These are phyloP conservation scores for Hemileia vastatrix DNA, from an alignment of 1,284 basidiomycete genomes.

Conservation along the genomic window DNA sequence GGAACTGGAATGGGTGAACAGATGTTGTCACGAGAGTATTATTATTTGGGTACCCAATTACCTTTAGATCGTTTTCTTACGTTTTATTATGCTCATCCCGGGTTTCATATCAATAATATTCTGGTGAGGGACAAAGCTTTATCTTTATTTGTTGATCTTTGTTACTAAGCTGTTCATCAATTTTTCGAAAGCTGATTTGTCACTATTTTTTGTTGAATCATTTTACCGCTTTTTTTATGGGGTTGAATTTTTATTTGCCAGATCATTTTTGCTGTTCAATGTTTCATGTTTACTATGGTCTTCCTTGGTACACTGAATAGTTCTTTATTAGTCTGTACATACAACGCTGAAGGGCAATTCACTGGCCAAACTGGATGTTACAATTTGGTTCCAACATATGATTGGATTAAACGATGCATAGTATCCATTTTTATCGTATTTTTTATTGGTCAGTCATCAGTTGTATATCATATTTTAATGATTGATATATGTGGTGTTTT, in stretches of 20 bases:
- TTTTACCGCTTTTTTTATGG: no score
- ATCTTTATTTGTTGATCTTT: no score
- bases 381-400: slow-evolving; percentile 74
- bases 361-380: slow-evolving; percentile 75
- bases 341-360: slow-evolving; percentile 61
- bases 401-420: slow-evolving; percentile 88
- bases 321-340: slow-evolving; percentile 65
- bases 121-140: slow-evolving; percentile 48
- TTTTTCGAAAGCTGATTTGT: no score
- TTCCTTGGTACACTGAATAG: slow-evolving; percentile 84
- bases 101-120: slow-evolving; percentile 99
- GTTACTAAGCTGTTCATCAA: no score
- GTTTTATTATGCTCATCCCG: slow-evolving; percentile 98
- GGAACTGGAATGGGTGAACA: slow-evolving; percentile 99
- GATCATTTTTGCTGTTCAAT: slow-evolving; percentile 80
- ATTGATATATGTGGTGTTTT: background rate
- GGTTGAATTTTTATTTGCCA: background rate
- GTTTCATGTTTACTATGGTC: slow-evolving; percentile 72
- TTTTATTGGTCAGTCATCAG: slow-evolving; percentile 55
- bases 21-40: slow-evolving; percentile 97
- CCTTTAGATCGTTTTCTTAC: slow-evolving; percentile 97
- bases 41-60: slow-evolving; percentile 97
- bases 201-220: no score
- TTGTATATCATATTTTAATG: background rate
- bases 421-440: slow-evolving; percentile 94